Percentiles rank a stretch among this genome's conserved stretches.
Evolutionary conservation across 345 rosid species (phyloP).

Genomic region (Eucalyptus caleyi): DNA sequence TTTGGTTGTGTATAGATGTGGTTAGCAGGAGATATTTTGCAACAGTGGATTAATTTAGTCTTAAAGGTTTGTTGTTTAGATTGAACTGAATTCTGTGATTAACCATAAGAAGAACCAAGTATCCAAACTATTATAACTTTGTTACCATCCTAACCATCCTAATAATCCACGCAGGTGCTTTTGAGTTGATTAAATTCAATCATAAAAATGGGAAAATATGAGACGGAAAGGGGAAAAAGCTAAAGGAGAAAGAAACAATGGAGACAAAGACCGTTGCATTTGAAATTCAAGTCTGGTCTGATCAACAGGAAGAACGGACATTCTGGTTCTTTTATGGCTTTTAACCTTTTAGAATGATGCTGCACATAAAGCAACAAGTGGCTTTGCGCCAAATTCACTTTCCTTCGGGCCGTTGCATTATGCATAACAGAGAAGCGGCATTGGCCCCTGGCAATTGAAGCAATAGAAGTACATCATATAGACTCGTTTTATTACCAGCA

Average conservation of each 20-base stretch:
- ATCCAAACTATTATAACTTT: neutral
- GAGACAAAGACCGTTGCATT: constrained; percentile 23
- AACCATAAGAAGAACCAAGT: neutral
- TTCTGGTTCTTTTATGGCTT: neutral
- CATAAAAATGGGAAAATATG: neutral
- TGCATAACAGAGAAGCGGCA: neutral
- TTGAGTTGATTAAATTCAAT: neutral
- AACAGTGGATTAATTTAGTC: neutral
- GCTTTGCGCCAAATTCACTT: neutral
- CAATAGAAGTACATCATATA: neutral
- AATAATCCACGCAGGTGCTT: neutral
- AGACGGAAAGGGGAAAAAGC: neutral
- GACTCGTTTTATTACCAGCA: neutral
- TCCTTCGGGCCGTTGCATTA: neutral
- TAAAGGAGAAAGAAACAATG: neutral
- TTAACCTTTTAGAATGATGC: neutral
- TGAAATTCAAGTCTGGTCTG: constrained; percentile 16
- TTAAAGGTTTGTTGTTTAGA: neutral
- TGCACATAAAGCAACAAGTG: neutral
- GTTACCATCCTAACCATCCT: neutral
- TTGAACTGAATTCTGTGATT: neutral
- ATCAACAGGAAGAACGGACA: neutral
- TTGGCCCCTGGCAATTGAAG: neutral
- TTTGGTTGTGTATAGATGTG: neutral
- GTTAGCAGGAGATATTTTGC: neutral